Conservation (phyloP, 208 protist species). For the Kentomonas sorsogonicus region DNA sequence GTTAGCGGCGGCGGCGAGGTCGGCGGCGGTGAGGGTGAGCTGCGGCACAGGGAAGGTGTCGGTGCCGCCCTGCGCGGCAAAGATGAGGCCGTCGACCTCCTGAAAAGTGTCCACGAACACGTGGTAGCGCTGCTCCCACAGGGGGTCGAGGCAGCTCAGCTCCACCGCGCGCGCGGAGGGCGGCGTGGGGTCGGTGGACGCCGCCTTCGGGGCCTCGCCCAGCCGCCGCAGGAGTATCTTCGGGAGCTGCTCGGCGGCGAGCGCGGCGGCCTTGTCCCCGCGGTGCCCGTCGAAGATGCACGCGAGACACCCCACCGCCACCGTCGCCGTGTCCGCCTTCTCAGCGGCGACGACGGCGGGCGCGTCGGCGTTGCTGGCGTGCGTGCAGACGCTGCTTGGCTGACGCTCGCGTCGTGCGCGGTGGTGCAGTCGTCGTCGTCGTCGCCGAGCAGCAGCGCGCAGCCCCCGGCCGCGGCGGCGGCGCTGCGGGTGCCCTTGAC, state of each 20-base stretch:
- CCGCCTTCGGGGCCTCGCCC: too few relatives aligned
- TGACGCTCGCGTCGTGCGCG: neutral
- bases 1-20: too few relatives aligned
- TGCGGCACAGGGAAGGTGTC: too few relatives aligned
- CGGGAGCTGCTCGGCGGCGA: conserved; percentile 11
- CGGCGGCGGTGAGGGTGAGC: too few relatives aligned
- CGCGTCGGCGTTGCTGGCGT: neutral
- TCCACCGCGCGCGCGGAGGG: neutral
- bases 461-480: neutral
- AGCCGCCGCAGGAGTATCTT: neutral
- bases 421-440: conserved; percentile 1
- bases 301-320: neutral
- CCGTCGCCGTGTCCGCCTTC: neutral
- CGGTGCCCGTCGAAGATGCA: conserved; percentile 30
- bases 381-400: neutral
- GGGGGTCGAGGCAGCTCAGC: neutral
- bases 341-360: neutral
- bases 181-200: neutral
- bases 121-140: neutral
- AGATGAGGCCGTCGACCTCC: neutral
- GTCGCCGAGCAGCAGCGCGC: too few relatives aligned
- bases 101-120: neutral
- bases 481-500: too few relatives aligned
- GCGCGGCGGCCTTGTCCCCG: conserved; percentile 16
- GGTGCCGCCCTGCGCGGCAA: neutral